phyloP scores from a whole-genome alignment of 164 flowering plant species.

The Taxillus chinensis region DNA sequence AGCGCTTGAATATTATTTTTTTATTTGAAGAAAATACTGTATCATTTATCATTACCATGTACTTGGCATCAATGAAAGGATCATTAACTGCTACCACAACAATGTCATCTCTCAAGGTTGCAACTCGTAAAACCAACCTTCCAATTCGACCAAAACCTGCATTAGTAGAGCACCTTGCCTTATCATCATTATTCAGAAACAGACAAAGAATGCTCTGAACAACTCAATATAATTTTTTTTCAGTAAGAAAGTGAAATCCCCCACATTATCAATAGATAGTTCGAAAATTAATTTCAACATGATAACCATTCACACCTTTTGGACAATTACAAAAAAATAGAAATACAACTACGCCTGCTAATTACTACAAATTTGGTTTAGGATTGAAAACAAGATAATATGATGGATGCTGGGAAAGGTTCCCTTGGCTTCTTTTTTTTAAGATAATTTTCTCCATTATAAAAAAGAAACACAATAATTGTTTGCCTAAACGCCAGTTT shows the following conservation, averaged over 20 bases:
- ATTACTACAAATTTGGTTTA: no score
- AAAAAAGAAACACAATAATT: no score
- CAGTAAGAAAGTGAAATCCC: background rate
- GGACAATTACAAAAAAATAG: no score
- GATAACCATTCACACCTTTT: background rate
- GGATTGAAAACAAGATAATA: no score
- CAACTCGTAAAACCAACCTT: conserved; percentile 76
- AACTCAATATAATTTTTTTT: background rate
- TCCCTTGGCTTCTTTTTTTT: no score
- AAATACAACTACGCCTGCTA: no score
- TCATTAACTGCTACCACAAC: conserved; percentile 95
- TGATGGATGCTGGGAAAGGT: no score
- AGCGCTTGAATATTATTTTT: no score
- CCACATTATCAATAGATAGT: background rate
- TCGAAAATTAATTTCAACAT: background rate
- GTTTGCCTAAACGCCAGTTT: no score
- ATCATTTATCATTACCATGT: conserved; percentile 54
- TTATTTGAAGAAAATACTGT: background rate
- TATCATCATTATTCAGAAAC: background rate
- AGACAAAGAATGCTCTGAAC: background rate
- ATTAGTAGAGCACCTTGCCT: background rate
- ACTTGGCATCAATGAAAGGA: conserved; percentile 85
- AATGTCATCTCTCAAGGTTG: conserved; percentile 71
- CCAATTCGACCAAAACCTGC: conserved; percentile 99
- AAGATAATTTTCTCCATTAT: no score